phyloP scores from a whole-genome alignment of 2,329 filamentous ascomycete genomes.

The Chaetothyriales sp. region DNA sequence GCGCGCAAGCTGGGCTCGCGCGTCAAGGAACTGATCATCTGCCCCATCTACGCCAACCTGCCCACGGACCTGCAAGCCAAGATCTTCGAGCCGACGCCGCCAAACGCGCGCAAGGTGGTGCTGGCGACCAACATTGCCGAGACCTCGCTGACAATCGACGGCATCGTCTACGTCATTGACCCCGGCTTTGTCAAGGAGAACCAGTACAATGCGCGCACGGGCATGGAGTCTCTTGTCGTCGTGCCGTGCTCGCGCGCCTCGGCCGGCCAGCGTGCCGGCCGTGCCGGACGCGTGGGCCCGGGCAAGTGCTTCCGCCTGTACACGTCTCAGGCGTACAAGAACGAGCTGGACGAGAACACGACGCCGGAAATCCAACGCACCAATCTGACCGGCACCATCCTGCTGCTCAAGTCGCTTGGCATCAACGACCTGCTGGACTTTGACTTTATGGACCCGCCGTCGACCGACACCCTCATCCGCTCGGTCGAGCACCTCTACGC shows the following conservation, averaged over 20 bases:
- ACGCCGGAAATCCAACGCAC: constrained; percentile 88
- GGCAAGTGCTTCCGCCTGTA: constrained; percentile 91
- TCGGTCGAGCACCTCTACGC: constrained; percentile 86
- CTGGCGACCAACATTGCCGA: constrained; percentile 98
- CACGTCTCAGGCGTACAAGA: constrained; percentile 86
- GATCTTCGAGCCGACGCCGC: constrained; percentile 84
- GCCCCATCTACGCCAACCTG: constrained; percentile 87
- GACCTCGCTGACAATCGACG: constrained; percentile 93
- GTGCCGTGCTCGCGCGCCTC: constrained; percentile 84
- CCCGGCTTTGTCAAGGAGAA: constrained; percentile 94
- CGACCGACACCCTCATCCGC: constrained; percentile 75
- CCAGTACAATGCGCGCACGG: constrained; percentile 76
- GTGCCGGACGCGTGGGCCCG: constrained; percentile 80
- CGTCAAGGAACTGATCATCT: constrained; percentile 74
- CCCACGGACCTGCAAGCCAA: constrained; percentile 84
- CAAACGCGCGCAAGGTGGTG: constrained; percentile 90
- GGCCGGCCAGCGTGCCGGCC: constrained; percentile 82
- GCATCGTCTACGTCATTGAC: constrained; percentile 98
- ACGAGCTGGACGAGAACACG: constrained; percentile 84
- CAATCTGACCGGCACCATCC: constrained; percentile 85
- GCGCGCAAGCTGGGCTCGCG: constrained; percentile 72
- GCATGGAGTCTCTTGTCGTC: constrained; percentile 83
- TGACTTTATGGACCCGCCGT: constrained; percentile 92
- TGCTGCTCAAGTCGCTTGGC: constrained; percentile 85
- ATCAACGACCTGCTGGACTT: constrained; percentile 92